Evolutionary conservation across 2,329 filamentous ascomycete genomes (phyloP).

Genomic region (Westerdykella sp.): DNA sequence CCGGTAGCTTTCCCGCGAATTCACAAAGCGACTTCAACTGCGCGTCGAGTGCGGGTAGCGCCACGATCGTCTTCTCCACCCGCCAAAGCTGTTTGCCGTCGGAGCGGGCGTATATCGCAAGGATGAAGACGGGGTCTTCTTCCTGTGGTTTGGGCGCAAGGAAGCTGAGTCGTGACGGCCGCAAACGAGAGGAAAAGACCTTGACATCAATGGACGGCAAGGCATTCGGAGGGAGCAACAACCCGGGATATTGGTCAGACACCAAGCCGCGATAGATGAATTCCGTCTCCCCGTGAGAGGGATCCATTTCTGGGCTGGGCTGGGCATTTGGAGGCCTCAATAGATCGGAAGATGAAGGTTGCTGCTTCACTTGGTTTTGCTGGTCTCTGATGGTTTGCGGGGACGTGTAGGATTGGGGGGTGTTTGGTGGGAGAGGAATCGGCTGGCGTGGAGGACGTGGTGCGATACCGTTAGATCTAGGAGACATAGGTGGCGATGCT

Average conservation of each 20-base stretch:
- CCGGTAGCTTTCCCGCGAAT: slow-evolving; percentile 72
- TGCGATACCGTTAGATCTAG: slow-evolving; percentile 51
- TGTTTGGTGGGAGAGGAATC: slow-evolving; percentile 65
- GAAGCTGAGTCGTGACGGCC: slow-evolving; percentile 80
- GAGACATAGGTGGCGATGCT: slow-evolving; percentile 63
- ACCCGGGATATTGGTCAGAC: slow-evolving; percentile 78
- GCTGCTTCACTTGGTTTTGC: slow-evolving; percentile 24
- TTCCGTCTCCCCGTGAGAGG: slow-evolving; percentile 26
- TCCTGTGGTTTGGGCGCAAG: slow-evolving; percentile 73
- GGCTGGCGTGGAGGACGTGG: slow-evolving; percentile 68
- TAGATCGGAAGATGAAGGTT: slow-evolving; percentile 18
- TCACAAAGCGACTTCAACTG: slow-evolving; percentile 67
- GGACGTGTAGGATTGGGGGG: slow-evolving; percentile 58
- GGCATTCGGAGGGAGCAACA: slow-evolving; percentile 81
- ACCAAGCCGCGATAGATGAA: slow-evolving; percentile 70
- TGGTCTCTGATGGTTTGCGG: slow-evolving; percentile 40
- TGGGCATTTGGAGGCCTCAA: slow-evolving; percentile 28
- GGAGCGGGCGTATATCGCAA: slow-evolving; percentile 75
- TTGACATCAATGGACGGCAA: slow-evolving; percentile 77
- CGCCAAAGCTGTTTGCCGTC: slow-evolving; percentile 80
- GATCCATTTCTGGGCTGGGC: slow-evolving; percentile 29
- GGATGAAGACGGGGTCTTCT: slow-evolving; percentile 88
- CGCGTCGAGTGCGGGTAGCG: slow-evolving; percentile 75
- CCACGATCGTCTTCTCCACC: slow-evolving; percentile 82
- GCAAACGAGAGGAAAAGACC: slow-evolving; percentile 91